These are phyloP conservation scores for Clonostachys byssicola DNA, from an alignment of 2,329 filamentous ascomycete species.

Conservation along the genomic window DNA sequence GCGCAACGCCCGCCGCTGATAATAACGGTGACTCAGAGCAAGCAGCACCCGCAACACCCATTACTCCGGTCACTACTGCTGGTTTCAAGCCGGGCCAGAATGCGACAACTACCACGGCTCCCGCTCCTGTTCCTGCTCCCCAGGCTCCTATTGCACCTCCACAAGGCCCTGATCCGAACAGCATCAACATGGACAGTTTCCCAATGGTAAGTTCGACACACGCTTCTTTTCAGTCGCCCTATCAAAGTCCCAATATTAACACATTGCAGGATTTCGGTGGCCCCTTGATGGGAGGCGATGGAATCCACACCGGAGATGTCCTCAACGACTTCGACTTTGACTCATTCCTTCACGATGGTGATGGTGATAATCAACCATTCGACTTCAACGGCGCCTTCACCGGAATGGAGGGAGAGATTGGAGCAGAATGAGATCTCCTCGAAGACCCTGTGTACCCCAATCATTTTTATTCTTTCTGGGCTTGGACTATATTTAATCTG, in stretches of 20 bases:
- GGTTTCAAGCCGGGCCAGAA: constrained; percentile 45
- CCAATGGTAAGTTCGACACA: constrained; percentile 32
- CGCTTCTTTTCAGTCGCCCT: too few species aligned
- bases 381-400: constrained; percentile 49
- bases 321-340: constrained; percentile 66
- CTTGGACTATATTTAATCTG: constrained; percentile 22
- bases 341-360: constrained; percentile 59
- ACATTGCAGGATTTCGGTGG: too few species aligned
- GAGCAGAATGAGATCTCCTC: constrained; percentile 39
- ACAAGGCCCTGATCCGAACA: constrained; percentile 41
- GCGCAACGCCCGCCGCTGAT: constrained; percentile 54
- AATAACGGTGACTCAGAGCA: constrained; percentile 50
- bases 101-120: constrained; percentile 23
- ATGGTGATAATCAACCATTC: constrained; percentile 42
- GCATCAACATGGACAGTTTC: constrained; percentile 40
- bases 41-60: constrained; percentile 59
- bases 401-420: constrained; percentile 55
- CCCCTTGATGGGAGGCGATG: constrained; percentile 33
- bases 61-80: constrained; percentile 51
- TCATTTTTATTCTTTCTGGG: background rate
- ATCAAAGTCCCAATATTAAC: constrained; percentile 10
- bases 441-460: background rate
- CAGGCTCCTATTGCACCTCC: constrained; percentile 25
- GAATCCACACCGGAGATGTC: constrained; percentile 49
- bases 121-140: constrained; percentile 23